Evolutionary conservation across 805 yeast species (phyloP), one percentile per base, ranked within the genome.

Genomic region (Saccharomycopsis vini): DNA sequence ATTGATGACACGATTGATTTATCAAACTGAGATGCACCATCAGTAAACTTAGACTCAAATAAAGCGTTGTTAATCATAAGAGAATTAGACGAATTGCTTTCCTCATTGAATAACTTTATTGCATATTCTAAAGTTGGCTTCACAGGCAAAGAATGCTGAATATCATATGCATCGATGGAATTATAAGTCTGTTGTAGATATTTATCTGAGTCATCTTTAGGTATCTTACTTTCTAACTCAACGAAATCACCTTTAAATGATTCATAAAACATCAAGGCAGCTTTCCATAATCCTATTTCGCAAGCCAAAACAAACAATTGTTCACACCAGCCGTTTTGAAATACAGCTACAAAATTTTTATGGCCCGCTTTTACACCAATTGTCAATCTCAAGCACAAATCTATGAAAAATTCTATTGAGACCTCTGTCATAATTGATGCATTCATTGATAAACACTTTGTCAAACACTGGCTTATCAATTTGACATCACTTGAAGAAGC

Each of bases 131-230:
- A 54, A 0, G 77, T 63, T 1, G 81, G 72, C 18, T 69, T 64
- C 12, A 72, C 69, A 0, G 89, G 86, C 7, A 84, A 59, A 0
- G 94, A 94, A 51, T 69, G 68, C 4, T 73, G 56, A 32, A 84
- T 59, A 56, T 87, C 95, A 2, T 67, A 62, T 45, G 81, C 87
- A 40, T 72, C 76, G 3, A 87, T 63, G 0, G 68, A 56, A 4
- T 65, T 62, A 56, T 79, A 84, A 1, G 81, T 45, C 36, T 3
- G 60, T 43, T 20, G 67, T 43, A 34, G 57, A 4, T 16, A 15
- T 36, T 29, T 23, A 16, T 32, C 44, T 13, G 24, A 13, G 7
- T 21, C 16, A 3, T 28, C 39, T 13, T 24, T 5, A 34, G 13
- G 18, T 5, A 19, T 15, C 29, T 30, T 49, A 13, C 19, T 12